Conservation (phyloP, 1,284 basidiomycete genomes). For the Pterula multifida region DNA sequence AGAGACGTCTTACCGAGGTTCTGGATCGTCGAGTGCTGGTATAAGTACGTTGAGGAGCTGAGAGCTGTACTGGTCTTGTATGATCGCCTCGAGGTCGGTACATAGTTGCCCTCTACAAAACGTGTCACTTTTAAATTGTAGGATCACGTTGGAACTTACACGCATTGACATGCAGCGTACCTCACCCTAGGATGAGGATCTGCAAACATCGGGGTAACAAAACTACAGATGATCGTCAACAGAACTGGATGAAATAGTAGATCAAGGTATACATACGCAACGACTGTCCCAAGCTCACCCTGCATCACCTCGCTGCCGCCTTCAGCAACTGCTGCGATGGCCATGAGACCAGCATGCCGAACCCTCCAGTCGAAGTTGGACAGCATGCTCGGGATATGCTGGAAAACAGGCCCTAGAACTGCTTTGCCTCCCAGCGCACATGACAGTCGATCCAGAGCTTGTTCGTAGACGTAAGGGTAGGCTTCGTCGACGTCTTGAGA, state of each 20-base stretch:
- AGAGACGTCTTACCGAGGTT: conserved; percentile 41
- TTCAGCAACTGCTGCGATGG: conserved; percentile 68
- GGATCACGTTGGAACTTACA: conserved; percentile 35
- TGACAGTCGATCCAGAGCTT: conserved; percentile 64
- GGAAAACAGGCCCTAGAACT: conserved; percentile 62
- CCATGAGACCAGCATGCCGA: conserved; percentile 72
- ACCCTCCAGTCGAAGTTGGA: conserved; percentile 70
- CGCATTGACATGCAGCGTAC: conserved; percentile 78
- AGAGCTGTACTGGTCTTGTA: conserved; percentile 57
- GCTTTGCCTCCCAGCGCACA: conserved; percentile 59
- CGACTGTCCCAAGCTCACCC: conserved; percentile 64
- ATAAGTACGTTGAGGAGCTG: conserved; percentile 62
- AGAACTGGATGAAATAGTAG: conserved; percentile 1
- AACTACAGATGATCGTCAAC: conserved; percentile 25
- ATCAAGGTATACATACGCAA: conserved; percentile 35
- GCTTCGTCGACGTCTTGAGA: conserved; percentile 53
- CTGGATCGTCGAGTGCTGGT: conserved; percentile 62
- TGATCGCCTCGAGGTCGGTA: conserved; percentile 75
- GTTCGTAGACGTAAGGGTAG: conserved; percentile 67
- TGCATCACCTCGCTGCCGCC: conserved; percentile 69
- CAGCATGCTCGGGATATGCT: conserved; percentile 68
- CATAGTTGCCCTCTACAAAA: conserved; percentile 62
- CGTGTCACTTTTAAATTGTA: conserved; percentile 3
- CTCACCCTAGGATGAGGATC: conserved; percentile 75
- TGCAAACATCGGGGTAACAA: conserved; percentile 64